Conservation (phyloP, 1,139 yeast genomes). For the Zygoascus meyerae region DNA sequence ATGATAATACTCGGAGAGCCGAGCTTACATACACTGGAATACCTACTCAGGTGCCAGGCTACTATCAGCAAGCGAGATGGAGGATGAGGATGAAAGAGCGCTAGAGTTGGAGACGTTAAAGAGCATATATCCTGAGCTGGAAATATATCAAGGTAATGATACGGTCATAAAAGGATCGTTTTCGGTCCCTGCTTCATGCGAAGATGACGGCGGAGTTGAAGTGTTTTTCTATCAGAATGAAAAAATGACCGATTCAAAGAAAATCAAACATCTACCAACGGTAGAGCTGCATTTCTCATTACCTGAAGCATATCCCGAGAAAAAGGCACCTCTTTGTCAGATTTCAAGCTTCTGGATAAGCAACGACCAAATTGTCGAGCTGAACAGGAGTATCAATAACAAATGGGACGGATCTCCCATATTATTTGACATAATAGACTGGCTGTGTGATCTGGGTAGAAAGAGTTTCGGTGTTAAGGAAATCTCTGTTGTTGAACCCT, state of each 20-base stretch:
- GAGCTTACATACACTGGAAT: no score
- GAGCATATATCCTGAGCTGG: constrained; percentile 48
- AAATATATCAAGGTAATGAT: neutral
- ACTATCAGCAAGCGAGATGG: neutral
- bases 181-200: neutral
- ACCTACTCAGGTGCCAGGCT: no score
- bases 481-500: constrained; percentile 7
- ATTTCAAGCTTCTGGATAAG: constrained; percentile 22
- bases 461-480: constrained; percentile 9
- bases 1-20: no score
- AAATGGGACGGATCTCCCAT: constrained; percentile 41
- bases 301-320: constrained; percentile 21
- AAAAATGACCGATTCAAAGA: no score
- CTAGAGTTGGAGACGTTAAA: constrained; percentile 46
- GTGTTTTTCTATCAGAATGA: no score
- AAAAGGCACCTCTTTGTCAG: constrained; percentile 22
- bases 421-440: constrained; percentile 45
- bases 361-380: constrained; percentile 27
- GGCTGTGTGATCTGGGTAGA: constrained; percentile 33
- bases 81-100: constrained; percentile 12
- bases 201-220: neutral
- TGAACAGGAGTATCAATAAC: constrained; percentile 22
- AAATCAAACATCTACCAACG: constrained; percentile 22
- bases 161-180: neutral
- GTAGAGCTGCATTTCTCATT: constrained; percentile 19